Conservation (phyloP, 75 land plant genomes). For the Cunninghamia lanceolata region DNA sequence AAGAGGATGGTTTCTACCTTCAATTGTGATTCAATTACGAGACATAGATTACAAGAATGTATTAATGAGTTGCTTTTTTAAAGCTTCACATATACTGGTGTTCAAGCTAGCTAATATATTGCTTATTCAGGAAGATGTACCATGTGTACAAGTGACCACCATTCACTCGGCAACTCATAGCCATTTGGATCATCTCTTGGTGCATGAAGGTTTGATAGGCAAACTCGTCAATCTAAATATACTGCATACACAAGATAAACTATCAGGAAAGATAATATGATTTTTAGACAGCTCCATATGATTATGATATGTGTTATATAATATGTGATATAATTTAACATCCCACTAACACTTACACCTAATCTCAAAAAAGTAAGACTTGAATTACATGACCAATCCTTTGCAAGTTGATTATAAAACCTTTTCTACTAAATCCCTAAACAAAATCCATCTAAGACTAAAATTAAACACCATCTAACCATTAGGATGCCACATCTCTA, state of each 20-base stretch:
- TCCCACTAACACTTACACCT: no score
- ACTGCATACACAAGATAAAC: constrained; percentile 30
- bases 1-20: no score
- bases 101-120: not conserved
- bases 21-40: not conserved
- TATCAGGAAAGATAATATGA: not conserved
- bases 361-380: not conserved
- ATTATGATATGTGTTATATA: no score
- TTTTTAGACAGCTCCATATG: not conserved
- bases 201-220: constrained; percentile 89
- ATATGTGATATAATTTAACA: no score
- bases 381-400: not conserved
- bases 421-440: not conserved
- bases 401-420: not conserved
- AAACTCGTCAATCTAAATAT: constrained; percentile 85
- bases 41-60: not conserved
- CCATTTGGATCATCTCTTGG: constrained; percentile 97
- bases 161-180: constrained; percentile 90
- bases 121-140: constrained; percentile 15
- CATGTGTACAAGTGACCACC: constrained; percentile 80
- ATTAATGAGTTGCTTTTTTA: not conserved
- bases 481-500: constrained; percentile 96
- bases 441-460: not conserved
- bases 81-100: not conserved
- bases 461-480: constrained; percentile 30